Percentiles rank a stretch among this genome's conserved stretches.
These are phyloP conservation scores for Dispira simplex DNA, from an alignment of 192 early-diverging fungal genomes.

Conservation along the genomic window DNA sequence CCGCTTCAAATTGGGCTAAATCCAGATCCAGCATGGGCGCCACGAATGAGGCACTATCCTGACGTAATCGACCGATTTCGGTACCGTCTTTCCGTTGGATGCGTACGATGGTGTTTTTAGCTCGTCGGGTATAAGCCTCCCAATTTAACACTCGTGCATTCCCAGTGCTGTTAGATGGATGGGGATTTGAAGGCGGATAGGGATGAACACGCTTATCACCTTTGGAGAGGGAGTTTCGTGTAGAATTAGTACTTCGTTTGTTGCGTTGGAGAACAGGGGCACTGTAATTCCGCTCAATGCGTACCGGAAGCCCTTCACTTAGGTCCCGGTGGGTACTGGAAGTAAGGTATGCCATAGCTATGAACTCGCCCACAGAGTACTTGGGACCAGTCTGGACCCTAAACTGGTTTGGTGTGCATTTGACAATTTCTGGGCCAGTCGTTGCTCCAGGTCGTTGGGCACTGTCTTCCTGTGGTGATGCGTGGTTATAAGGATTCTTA, in stretches of 20 bases:
- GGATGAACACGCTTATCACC: no score
- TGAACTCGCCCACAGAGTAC: not conserved
- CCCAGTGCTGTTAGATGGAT: no score
- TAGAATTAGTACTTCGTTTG: not conserved
- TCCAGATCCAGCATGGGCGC: conserved; percentile 8
- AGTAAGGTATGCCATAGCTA: not conserved
- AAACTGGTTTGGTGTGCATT: no score
- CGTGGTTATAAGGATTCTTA: no score
- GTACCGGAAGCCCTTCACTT: not conserved
- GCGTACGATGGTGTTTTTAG: conserved; percentile 11
- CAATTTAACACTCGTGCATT: no score
- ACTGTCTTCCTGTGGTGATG: no score
- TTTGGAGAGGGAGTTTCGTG: not conserved
- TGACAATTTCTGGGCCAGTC: no score
- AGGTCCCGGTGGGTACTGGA: not conserved
- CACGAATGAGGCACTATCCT: not conserved
- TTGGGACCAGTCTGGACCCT: not conserved
- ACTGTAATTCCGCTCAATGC: not conserved
- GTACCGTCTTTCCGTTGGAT: not conserved
- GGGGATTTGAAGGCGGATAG: no score
- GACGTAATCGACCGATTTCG: conserved; percentile 5
- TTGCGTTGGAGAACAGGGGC: not conserved
- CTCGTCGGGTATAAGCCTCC: not conserved
- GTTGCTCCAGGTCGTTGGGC: no score
- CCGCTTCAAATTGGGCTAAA: not conserved